Evolutionary conservation across 108 stramenopile genomes (phyloP).

Genomic region (Aurantiochytrium sp.): DNA sequence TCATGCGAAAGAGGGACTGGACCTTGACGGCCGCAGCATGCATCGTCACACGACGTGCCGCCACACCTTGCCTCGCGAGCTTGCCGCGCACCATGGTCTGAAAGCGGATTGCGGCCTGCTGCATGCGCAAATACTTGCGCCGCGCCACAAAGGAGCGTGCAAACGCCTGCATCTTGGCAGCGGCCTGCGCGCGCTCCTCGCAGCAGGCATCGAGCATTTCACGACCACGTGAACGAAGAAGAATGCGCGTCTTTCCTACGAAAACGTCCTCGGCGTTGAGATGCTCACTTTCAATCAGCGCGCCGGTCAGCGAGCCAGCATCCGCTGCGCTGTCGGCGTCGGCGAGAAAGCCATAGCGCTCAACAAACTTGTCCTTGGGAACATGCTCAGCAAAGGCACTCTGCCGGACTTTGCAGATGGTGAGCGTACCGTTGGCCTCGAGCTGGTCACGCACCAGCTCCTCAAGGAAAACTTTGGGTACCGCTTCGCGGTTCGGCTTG

Average conservation of each 20-base stretch:
- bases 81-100: not conserved
- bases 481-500: conserved; percentile 33
- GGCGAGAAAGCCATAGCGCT: not conserved
- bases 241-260: not conserved
- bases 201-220: not conserved
- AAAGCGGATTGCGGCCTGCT: not conserved
- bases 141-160: not conserved
- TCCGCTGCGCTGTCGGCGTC: not conserved
- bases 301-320: not conserved
- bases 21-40: not conserved
- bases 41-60: not conserved
- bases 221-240: not conserved
- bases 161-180: not conserved
- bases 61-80: not conserved
- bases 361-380: conserved; percentile 39
- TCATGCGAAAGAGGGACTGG: not conserved
- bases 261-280: not conserved
- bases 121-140: not conserved
- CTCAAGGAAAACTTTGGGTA: not conserved
- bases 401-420: conserved; percentile 52
- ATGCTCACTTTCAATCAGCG: not conserved
- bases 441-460: conserved; percentile 37
- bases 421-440: conserved; percentile 48
- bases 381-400: conserved; percentile 54
- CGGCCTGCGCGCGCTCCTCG: not conserved